Base-by-base conservation (phyloP, 495 filamentous ascomycete species). In the Tetracladium marchalianum region DNA sequence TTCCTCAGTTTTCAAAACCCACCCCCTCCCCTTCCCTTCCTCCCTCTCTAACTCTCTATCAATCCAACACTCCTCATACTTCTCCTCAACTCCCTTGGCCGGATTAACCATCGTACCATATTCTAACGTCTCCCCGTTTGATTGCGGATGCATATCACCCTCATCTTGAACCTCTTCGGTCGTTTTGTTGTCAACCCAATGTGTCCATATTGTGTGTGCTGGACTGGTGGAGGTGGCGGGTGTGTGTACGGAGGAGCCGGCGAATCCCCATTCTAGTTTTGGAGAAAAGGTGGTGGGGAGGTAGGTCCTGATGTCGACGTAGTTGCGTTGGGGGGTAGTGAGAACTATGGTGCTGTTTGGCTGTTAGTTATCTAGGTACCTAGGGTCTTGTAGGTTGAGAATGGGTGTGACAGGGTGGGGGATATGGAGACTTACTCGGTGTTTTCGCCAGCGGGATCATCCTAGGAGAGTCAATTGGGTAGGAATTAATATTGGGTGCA, bases 31-130 rank as follows among this genome's bases (percentile, higher is more conserved):
- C 38, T 49, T 40, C 22, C 47, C 39, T 19, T 53, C 31, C 15
- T 39, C 49, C n/a, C 34, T 43, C 12, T 55, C 41, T 19, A 61
- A 48, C 8, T 49, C 50, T 4, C 35, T 8, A 39, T 67, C 60
- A 13, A 41, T 45, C 76, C 76, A 80, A 1, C 71, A 19, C 53
- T 79, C 76, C 47, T 79, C 73, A 44, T 79, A 79, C 0, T 66
- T 64, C 8, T 62, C 62, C 45, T 62, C 55, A 5, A 50, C 10
- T 0, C 72, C 66, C 0, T 69, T 68, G 1, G 17, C 22, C 4
- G 44, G 44, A 41, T 78, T 71, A 9, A 67, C 50, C 64, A 74
- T 74, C 1, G 40, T 50, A 4, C 76, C 76, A 41, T 46, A 66
- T 44, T 81, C 76, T 22, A 81, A 47, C 7, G 61, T 63, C 4